These are phyloP conservation scores for Nitzschia sp. DNA, from an alignment of 108 stramenopile genomes.

Conservation along the genomic window DNA sequence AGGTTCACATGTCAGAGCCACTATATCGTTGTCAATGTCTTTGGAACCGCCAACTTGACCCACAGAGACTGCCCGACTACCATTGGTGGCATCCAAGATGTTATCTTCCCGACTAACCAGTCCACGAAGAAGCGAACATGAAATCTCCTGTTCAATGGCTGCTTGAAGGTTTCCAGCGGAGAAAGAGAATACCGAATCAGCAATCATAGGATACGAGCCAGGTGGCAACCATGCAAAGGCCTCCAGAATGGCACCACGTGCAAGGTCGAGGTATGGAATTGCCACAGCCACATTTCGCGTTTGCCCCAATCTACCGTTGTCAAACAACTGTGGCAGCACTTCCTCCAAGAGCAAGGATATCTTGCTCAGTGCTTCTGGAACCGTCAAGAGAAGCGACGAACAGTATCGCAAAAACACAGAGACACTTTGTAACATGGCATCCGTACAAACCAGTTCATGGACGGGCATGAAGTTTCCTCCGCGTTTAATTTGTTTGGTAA, in stretches of 20 bases:
- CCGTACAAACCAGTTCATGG: constrained; percentile 75
- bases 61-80: constrained; percentile 47
- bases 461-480: constrained; percentile 47
- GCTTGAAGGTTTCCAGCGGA: constrained; percentile 68
- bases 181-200: constrained; percentile 77
- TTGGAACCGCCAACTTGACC: constrained; percentile 66
- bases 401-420: constrained; percentile 74
- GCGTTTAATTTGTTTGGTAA: constrained; percentile 36
- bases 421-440: constrained; percentile 64
- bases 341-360: constrained; percentile 69
- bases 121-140: constrained; percentile 67
- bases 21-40: constrained; percentile 60
- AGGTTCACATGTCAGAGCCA: constrained; percentile 49
- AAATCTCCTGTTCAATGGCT: constrained; percentile 52
- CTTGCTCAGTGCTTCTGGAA: constrained; percentile 79
- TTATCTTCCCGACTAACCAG: constrained; percentile 69
- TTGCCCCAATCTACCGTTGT: constrained; percentile 60
- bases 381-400: constrained; percentile 68
- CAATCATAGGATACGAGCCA: constrained; percentile 80
- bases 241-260: constrained; percentile 80
- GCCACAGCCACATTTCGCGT: constrained; percentile 43
- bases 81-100: constrained; percentile 61
- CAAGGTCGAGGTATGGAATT: constrained; percentile 57
- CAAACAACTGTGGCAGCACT: constrained; percentile 58
- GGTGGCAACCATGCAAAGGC: constrained; percentile 89